These are phyloP conservation scores for Coemansia umbellata DNA, from an alignment of 192 early-diverging fungal genomes.

Conservation along the genomic window DNA sequence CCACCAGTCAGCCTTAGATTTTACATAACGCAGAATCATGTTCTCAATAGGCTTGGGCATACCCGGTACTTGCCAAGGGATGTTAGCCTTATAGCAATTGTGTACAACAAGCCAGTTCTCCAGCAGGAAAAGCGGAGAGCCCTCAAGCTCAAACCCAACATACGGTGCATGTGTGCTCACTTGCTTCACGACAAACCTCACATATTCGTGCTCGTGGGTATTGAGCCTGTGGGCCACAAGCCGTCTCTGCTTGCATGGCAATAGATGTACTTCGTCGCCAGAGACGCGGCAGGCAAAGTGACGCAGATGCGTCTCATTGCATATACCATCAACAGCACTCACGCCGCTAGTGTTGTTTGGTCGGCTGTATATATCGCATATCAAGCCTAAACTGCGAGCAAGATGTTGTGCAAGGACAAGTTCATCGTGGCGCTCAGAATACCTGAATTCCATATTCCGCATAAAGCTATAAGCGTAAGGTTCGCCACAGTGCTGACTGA, in stretches of 20 bases:
- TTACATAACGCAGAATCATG: conserved; percentile 98
- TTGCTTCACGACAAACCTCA: conserved; percentile 2
- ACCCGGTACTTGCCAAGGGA: conserved; percentile 98
- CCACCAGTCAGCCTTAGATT: conserved; percentile 99
- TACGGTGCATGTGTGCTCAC: conserved; percentile 14
- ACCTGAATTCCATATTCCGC: background rate
- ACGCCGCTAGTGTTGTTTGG: background rate
- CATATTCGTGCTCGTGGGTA: background rate
- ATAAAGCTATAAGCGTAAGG: background rate
- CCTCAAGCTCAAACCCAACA: conserved; percentile 26
- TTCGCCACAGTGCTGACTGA: background rate
- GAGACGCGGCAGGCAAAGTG: background rate
- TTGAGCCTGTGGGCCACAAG: background rate
- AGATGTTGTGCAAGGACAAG: conserved; percentile 5
- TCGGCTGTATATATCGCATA: conserved; percentile 3
- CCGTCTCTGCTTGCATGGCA: conserved; percentile 7
- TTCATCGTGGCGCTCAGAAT: background rate
- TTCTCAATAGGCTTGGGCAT: conserved; percentile 97
- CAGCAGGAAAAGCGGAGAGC: conserved; percentile 27
- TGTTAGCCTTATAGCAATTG: conserved; percentile 94
- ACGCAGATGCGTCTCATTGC: too few species aligned
- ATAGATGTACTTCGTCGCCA: conserved; percentile 3
- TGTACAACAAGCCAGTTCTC: conserved; percentile 31
- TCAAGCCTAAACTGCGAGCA: conserved; percentile 8
- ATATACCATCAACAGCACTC: background rate